Base-by-base conservation (phyloP, 352 stramenopile genomes). In the Pythium guiyangense region DNA sequence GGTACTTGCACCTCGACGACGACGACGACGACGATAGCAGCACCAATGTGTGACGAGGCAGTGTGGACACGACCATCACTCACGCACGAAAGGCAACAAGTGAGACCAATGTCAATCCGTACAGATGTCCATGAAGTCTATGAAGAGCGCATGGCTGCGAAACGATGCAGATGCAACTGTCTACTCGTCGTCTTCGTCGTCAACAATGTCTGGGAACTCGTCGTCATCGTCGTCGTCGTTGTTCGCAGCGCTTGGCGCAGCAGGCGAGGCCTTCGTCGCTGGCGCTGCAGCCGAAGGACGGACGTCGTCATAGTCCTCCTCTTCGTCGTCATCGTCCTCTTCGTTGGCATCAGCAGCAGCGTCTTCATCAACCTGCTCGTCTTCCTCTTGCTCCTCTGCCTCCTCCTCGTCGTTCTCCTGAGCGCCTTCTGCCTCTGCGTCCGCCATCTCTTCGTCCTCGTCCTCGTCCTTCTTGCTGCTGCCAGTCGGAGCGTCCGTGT, bases 171-270 rank as follows among this genome's bases (percentile, higher is more conserved):
- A 37, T 37, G 31, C 31, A 37, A 10, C 31, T 25, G 3, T 63
- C 48, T 81, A 80, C 49, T 74, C 64, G 45, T 86, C 71, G 26
- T 79, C 76, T 14, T 84, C 81, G 55, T 87, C 80, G 44, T 80
- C 71, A 12, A 94, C 78, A 57, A 94, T 94, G 49, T 94, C 81
- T 1, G 84, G 84, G 58, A 94, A 92, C 54, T 93, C 82, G 34
- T 88, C 79, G 48, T 91, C 80, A 40, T 90, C 79, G 17, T 73
- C 63, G 17, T 73, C 67, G 11, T 63, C 57, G 6, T 72, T 17
- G 44, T 15, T 35, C 14, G 4, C 27, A 2, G 47, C 26, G 14
- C 10, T 22, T 6, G 48, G 4, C 25, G 18, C 49, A 9, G 43
- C 49, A 29, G 29, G 14, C 20, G 34, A 25, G n/a, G 18, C 15